phyloP scores from a whole-genome alignment of 192 early-diverging fungal species.

The Chytriomyces sp. region DNA sequence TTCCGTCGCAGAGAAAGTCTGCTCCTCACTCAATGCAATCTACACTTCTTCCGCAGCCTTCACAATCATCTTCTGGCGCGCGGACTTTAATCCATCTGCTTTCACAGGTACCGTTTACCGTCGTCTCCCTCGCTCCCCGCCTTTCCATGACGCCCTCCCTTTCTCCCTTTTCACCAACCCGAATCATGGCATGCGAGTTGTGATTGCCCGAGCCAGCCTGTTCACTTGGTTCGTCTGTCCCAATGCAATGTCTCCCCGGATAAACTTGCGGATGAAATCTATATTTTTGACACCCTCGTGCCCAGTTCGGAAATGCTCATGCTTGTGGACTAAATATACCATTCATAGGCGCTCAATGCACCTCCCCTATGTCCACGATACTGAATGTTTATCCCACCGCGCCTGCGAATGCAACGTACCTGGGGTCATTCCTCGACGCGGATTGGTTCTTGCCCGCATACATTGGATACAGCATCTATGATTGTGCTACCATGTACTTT shows the following conservation, averaged over 20 bases:
- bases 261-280: too few species aligned
- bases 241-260: too few species aligned
- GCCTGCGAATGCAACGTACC: not conserved
- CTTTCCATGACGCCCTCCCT: not conserved
- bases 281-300: too few species aligned
- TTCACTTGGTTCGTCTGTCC: too few species aligned
- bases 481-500: slow-evolving; percentile 26
- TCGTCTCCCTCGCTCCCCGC: not conserved
- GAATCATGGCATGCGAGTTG: too few species aligned
- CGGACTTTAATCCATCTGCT: not conserved
- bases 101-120: slow-evolving; percentile 5
- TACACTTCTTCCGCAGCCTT: slow-evolving; percentile 8
- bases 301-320: not conserved
- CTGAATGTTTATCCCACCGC: slow-evolving; percentile 9
- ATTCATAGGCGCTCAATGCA: not conserved
- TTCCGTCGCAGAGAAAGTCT: slow-evolving; percentile 17
- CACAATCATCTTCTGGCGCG: not conserved
- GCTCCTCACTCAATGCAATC: slow-evolving; percentile 18
- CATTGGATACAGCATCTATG: slow-evolving; percentile 26
- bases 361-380: slow-evolving; percentile 7
- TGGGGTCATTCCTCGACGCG: not conserved
- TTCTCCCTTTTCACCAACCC: not conserved
- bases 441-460: slow-evolving; percentile 26
- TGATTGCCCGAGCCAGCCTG: too few species aligned
- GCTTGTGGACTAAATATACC: not conserved